Evolutionary conservation across 1,284 basidiomycete species (phyloP), one percentile per base, ranked within the genome.

Genomic region (Leccinum ponderosum): DNA sequence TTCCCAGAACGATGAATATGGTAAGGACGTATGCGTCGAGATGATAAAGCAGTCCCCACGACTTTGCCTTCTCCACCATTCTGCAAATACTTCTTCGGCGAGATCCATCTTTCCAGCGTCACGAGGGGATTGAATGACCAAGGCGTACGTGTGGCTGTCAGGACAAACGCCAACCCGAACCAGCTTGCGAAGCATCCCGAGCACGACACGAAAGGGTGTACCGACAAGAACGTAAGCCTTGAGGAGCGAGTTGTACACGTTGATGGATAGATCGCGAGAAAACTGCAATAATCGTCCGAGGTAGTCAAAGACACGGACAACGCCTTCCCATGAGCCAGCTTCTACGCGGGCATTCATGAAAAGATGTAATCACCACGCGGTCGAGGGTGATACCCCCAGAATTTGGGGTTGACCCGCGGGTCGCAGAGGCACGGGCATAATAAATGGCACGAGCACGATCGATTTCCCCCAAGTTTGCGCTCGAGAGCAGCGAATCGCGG

Each of bases 311-410:
- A 86, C 78, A 33, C 84, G 82, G 65, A 93, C 81, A 50, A 89
- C 91, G 44, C 87, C 86, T 52, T 79, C 75, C 89, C 93, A 95
- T n/a, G 87, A 85, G 1, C 91, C 93, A 3, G 87, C 83, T 70
- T 94, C 88, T 59, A 95, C 89, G 69, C 95, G 87, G 1, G 91
- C 93, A 68, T 94, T 87, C 84, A 98, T 87, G 56, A 31, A 98
- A 74, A 4, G 91, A 80, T 9, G 84, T 83, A 68, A 90, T 80
- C 79, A 93, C 86, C 17, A 77, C 74, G 29, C 81, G 80, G 70
- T 91, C 87, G 1, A 92, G 90, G 4, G 75, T 69, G 56, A 94
- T 71, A 3, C 88, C 88, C 53, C 29, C 29, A 31, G 29, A 31
- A 31, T 31, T 31, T 31, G 29, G 29, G 29, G 29, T 31, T 31